Evolutionary conservation across 2,329 filamentous ascomycete genomes (phyloP), one percentile per base, ranked within the genome.

Genomic region (Colletotrichum aenigma): DNA sequence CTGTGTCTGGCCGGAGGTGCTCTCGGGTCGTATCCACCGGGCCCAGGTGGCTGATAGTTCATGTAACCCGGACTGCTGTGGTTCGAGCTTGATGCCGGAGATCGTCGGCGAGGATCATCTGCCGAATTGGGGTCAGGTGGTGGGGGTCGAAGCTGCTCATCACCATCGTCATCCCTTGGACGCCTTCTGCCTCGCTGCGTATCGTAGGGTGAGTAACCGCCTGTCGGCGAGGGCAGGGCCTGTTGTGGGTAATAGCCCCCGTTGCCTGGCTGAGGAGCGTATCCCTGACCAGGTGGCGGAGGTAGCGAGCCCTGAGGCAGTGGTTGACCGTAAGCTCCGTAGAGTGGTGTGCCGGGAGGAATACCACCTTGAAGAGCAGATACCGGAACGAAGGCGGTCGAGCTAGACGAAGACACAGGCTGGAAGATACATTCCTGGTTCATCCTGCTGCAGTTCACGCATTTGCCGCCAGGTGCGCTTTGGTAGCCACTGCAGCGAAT

Each of bases 401-500:
- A 89, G 52, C 88, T 87, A 13, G 89, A 88, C 0, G 88, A 89
- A 6, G 89, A 91, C 2, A 92, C 90, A 0, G 90, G 90, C 79
- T 92, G 90, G 75, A 92, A 92, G 16, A 92, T 87, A 75, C 90
- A 92, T 76, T 92, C 90, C 78, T 92, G 91, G 65, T 90, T 90
- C 84, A 91, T 91, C 77, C 91, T 90, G 52, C 90, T 89, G 79
- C 90, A 92, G 78, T 92, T 92, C 70, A 90, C 88, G 78, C 90
- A 92, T 77, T 91, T 91, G 13, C 90, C 90, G 24, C 90, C 90
- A 0, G 89, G 88, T 0, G 89, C 90, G 76, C 89, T 91, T 74
- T 90, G 88, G 77, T 91, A 91, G 32, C 90, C 90, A 76, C 90
- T 92, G 84, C 90, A 92, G 48, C 90, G 89, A 77, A 92, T 92